Conservation (phyloP, 176 grass and related monocot genomes). For the Neostapfia colusana region DNA sequence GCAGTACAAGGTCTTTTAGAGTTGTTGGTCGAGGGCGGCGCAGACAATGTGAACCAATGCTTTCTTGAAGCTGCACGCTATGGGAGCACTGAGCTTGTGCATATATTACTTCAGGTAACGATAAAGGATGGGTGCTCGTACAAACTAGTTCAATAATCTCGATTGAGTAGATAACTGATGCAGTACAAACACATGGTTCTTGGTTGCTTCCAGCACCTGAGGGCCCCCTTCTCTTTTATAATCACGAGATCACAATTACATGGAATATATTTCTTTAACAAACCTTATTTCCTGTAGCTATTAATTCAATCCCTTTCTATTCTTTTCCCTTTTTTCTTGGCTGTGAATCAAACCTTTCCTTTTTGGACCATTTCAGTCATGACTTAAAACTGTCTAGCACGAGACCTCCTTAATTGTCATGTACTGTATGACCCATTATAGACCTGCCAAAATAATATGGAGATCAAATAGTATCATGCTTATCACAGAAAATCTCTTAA, state of each 20-base stretch:
- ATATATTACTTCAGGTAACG: slow-evolving; percentile 88
- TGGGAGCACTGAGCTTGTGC: slow-evolving; percentile 92
- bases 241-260: slow-evolving; percentile 21
- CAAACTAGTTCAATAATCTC: slow-evolving; percentile 21
- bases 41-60: slow-evolving; percentile 98
- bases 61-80: slow-evolving; percentile 96
- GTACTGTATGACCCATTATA: slow-evolving; percentile 3
- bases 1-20: slow-evolving; percentile 83
- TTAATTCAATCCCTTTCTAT: not conserved
- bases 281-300: slow-evolving; percentile 5
- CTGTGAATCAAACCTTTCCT: not conserved
- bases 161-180: slow-evolving; percentile 7
- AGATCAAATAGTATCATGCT: not conserved
- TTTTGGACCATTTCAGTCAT: not conserved
- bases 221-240: not conserved
- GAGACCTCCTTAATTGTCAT: not conserved
- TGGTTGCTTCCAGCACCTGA: not conserved
- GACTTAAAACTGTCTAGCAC: slow-evolving; percentile 13
- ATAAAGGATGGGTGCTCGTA: not conserved
- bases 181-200: slow-evolving; percentile 27
- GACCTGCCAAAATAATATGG: slow-evolving; percentile 4
- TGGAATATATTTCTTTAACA: not conserved
- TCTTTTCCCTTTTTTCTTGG: not conserved
- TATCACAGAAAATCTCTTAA: too few species aligned
- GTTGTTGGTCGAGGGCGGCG: slow-evolving; percentile 91